A percentile compares a stretch with the other conserved stretches of the same genome.
phyloP scores from a whole-genome alignment of 352 stramenopile genomes.

The Phytophthora colocasiae region DNA sequence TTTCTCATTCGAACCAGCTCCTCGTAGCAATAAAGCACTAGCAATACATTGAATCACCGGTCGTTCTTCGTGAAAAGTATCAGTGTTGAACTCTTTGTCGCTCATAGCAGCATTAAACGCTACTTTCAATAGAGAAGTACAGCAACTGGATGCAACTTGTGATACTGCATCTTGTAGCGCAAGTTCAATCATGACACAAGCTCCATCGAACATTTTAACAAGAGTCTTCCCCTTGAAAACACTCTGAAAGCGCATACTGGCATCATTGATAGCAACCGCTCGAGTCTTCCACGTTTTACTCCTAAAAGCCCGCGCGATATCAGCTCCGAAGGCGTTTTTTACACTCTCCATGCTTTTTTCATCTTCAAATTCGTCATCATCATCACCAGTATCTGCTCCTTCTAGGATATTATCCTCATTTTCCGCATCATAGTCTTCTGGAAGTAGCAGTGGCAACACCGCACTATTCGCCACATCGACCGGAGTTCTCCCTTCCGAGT shows the following conservation, averaged over 20 bases:
- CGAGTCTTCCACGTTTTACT: conserved; percentile 72
- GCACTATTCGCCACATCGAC: conserved; percentile 65
- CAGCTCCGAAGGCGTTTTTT: conserved; percentile 55
- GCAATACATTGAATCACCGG: conserved; percentile 59
- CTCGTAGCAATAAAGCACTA: conserved; percentile 52
- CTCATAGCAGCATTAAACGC: conserved; percentile 68
- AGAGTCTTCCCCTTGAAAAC: conserved; percentile 40
- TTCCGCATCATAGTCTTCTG: conserved; percentile 43
- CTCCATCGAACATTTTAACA: conserved; percentile 69
- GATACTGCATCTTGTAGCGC: conserved; percentile 67
- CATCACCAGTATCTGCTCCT: conserved; percentile 37
- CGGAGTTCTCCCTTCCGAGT: conserved; percentile 64
- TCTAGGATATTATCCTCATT: conserved; percentile 38
- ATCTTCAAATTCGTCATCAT: conserved; percentile 51
- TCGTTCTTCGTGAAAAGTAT: conserved; percentile 59
- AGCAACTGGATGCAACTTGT: conserved; percentile 71
- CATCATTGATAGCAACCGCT: conserved; percentile 60
- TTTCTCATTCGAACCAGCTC: conserved; percentile 78
- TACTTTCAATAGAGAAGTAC: conserved; percentile 64
- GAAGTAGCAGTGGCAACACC: conserved; percentile 58
- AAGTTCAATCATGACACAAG: conserved; percentile 65
- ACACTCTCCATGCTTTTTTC: conserved; percentile 29
- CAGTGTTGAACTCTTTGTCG: conserved; percentile 66
- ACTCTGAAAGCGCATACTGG: conserved; percentile 59
- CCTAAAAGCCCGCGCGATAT: conserved; percentile 57